Conservation (phyloP, 305 asterid genomes). For the Solanum chacoense region DNA sequence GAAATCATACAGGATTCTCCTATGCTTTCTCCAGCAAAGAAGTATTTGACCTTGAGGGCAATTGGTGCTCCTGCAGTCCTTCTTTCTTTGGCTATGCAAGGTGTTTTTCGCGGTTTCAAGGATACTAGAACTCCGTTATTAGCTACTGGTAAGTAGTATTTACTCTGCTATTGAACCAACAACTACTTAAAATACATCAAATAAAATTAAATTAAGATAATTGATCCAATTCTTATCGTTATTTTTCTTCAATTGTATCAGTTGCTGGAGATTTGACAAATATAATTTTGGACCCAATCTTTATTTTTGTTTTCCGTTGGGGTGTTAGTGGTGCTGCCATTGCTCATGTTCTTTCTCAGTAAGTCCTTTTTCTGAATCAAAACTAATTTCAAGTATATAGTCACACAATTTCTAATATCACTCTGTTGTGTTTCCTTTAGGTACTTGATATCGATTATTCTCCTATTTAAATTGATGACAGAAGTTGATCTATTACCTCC, state of each 20-base stretch:
- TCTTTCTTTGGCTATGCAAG: conserved; percentile 91
- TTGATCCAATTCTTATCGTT: background rate
- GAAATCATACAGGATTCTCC: conserved; percentile 55
- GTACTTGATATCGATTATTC: conserved; percentile 67
- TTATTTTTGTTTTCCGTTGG: conserved; percentile 55
- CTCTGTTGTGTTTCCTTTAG: conserved; percentile 11
- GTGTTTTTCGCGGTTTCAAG: conserved; percentile 78
- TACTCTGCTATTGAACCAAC: background rate
- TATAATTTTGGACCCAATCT: conserved; percentile 73
- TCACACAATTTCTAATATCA: background rate
- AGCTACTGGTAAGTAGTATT: conserved; percentile 55
- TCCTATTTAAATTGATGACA: conserved; percentile 42
- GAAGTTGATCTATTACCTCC: conserved; percentile 76
- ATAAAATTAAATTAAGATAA: background rate
- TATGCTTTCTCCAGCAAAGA: conserved; percentile 62
- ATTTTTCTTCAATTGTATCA: conserved; percentile 9
- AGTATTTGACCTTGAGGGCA: conserved; percentile 62
- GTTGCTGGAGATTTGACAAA: conserved; percentile 72
- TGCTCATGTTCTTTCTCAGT: conserved; percentile 96
- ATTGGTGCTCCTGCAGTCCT: conserved; percentile 92
- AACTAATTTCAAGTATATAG: background rate
- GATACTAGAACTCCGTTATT: conserved; percentile 75
- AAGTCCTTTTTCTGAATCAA: conserved; percentile 13
- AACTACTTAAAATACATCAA: background rate
- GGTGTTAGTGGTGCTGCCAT: conserved; percentile 97